These are phyloP conservation scores for Xylaria arbuscula DNA, from an alignment of 2,329 filamentous ascomycete genomes.

Conservation along the genomic window DNA sequence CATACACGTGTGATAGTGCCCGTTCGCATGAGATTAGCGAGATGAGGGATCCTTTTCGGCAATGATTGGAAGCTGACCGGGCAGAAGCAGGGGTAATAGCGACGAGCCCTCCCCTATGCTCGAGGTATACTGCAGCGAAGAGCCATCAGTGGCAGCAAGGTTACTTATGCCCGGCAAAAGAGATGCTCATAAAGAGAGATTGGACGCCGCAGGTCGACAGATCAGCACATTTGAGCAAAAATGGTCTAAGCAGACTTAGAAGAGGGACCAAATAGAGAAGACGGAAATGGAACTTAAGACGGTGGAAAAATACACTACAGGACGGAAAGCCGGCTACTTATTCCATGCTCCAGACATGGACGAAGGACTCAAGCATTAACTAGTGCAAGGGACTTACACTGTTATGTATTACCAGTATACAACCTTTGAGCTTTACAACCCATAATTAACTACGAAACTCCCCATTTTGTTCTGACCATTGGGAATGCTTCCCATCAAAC, in stretches of 20 bases:
- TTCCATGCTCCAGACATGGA: slow-evolving; percentile 4
- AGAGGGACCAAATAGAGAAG: slow-evolving; percentile 1
- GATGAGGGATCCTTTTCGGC: neutral
- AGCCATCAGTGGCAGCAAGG: slow-evolving; percentile 17
- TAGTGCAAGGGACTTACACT: no score
- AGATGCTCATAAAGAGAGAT: slow-evolving; percentile 3
- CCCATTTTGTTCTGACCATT: neutral
- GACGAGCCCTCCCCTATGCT: slow-evolving; percentile 21
- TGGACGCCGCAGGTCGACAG: neutral
- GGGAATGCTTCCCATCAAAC: slow-evolving; percentile 1
- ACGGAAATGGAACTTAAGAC: slow-evolving; percentile 3
- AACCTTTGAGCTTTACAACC: neutral
- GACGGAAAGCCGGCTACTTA: slow-evolving; percentile 18
- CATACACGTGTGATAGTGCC: neutral
- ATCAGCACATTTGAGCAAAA: slow-evolving; percentile 17
- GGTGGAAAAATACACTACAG: slow-evolving; percentile 14
- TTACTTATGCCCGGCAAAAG: slow-evolving; percentile 3
- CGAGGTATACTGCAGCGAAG: slow-evolving; percentile 22
- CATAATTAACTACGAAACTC: neutral
- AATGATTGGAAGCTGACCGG: slow-evolving; percentile 8
- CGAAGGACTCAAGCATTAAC: no score
- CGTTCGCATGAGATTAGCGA: slow-evolving; percentile 13
- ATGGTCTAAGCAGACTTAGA: slow-evolving; percentile 3
- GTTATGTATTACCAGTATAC: neutral
- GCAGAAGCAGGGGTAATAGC: slow-evolving; percentile 8